A percentile compares a stretch with the other conserved stretches of the same genome.
Conservation (phyloP, 345 rosid genomes). For the Crucihimalaya himalaica region DNA sequence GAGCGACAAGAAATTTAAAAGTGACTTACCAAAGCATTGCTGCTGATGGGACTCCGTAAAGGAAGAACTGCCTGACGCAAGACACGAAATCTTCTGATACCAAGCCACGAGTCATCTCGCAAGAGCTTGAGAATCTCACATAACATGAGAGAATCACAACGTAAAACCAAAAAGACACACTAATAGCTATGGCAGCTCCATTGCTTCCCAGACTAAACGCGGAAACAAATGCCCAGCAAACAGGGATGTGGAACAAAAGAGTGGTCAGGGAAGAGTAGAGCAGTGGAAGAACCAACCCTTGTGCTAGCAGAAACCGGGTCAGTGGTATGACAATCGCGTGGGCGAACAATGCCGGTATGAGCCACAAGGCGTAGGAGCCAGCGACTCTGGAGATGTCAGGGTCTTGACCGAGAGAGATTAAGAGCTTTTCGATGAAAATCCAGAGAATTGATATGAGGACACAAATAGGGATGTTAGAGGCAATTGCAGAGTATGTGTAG, state of each 20-base stretch:
- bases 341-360: conserved; percentile 38
- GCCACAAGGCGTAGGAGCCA: conserved; percentile 34
- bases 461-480: conserved; percentile 29
- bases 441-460: conserved; percentile 27
- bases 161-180: conserved; percentile 50
- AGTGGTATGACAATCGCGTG: conserved; percentile 30
- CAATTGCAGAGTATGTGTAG: conserved; percentile 32
- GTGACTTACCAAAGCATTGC: conserved; percentile 47
- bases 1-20: not conserved
- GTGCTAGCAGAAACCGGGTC: conserved; percentile 30
- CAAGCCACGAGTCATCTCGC: conserved; percentile 34
- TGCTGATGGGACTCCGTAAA: conserved; percentile 48
- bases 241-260: conserved; percentile 28
- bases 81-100: conserved; percentile 19
- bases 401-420: conserved; percentile 37
- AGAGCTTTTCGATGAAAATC: conserved; percentile 29
- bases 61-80: conserved; percentile 39
- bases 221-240: conserved; percentile 27
- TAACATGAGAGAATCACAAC: conserved; percentile 46
- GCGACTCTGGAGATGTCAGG: conserved; percentile 35
- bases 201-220: conserved; percentile 26
- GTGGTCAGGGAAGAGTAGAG: conserved; percentile 22
- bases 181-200: conserved; percentile 49
- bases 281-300: conserved; percentile 36
- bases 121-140: conserved; percentile 42